Base-by-base conservation (phyloP, 2,329 filamentous ascomycete genomes). In the Chalaropsis ovoidea region DNA sequence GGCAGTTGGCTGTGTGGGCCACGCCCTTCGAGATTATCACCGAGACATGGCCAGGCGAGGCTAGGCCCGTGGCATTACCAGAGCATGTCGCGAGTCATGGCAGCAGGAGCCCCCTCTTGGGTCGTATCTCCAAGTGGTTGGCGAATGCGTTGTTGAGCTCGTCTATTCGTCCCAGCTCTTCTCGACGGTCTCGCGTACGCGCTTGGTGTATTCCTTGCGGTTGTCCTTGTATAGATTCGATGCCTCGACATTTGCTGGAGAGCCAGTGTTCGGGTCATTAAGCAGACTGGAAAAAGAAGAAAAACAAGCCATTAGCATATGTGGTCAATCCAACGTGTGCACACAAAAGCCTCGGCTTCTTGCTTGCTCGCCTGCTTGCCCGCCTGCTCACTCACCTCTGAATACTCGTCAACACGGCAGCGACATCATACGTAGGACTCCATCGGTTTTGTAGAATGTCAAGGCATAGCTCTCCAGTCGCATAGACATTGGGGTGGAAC, bases 401-500 rank as follows among this genome's bases (percentile, higher is more conserved):
- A 70, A 99, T 96, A 73, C 93, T 97, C 52, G 94, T 99, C 76
- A 99, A 77, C 69, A 99, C 92, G 24, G 94, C 94, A 10, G 94
- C 94, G 47, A 99, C 94, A 76, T 99, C 94, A 75, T 99, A 99
- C 10, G 94, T 97, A 17, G 94, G 94, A 75, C 93, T 97, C 94
- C 94, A 99, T 70, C 94, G 82, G 74, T 99, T 99, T 77, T 99
- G 94, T 67, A 99, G 77, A 70, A 99, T 99, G 74, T 99, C 94
- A 70, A 99, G 79, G 74, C 94, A 99, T 62, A 99, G 82, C 78
- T 99, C 94, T 68, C 94, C 94, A 0, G 92, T 97, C 64, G 89
- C 92, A 75, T 99, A 99, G 66, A 99, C 94, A 73, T 99, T 99
- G 19, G 94, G 94, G 72, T 99, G 94, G 76, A 99, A 99, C 94